Base-by-base conservation (phyloP, 129 eudicot species). In the Glebionis coronaria region DNA sequence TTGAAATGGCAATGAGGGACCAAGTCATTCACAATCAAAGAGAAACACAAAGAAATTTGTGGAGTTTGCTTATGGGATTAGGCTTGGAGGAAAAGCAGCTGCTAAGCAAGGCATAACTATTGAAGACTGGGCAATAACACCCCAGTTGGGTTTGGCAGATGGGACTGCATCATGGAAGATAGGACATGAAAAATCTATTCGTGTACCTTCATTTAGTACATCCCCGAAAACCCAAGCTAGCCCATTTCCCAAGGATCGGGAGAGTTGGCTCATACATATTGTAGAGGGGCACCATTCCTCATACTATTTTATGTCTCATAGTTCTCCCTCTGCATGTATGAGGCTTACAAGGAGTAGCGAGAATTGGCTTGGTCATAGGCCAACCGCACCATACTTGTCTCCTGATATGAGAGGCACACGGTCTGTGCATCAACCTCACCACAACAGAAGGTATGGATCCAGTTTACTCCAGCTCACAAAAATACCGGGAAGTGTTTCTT, bases 101-200 rank as follows among this genome's bases (percentile, higher is more conserved):
- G 88, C 90, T 5, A 85, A 85, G 69, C 89, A 91, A 81, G 97
- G 93, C 2, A 83, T 87, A 66, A n/a, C n/a, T n/a, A n/a, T n/a
- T n/a, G n/a, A n/a, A n/a, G n/a, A n/a, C n/a, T n/a, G n/a, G n/a
- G n/a, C n/a, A n/a, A n/a, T n/a, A n/a, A n/a, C n/a, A n/a, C n/a
- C n/a, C n/a, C n/a, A n/a, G n/a, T n/a, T n/a, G n/a, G n/a, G n/a
- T n/a, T n/a, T n/a, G n/a, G n/a, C n/a, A n/a, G n/a, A n/a, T n/a
- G n/a, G n/a, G n/a, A n/a, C n/a, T n/a, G n/a, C n/a, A n/a, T n/a
- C n/a, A n/a, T n/a, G n/a, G n/a, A n/a, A n/a, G n/a, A n/a, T n/a
- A n/a, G n/a, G n/a, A n/a, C n/a, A n/a, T n/a, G n/a, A n/a, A n/a
- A n/a, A n/a, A n/a, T n/a, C n/a, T 58, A 42, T 78, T 69, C 73